Conservation (phyloP, 2,329 filamentous ascomycete genomes). For the Diaporthe eres region DNA sequence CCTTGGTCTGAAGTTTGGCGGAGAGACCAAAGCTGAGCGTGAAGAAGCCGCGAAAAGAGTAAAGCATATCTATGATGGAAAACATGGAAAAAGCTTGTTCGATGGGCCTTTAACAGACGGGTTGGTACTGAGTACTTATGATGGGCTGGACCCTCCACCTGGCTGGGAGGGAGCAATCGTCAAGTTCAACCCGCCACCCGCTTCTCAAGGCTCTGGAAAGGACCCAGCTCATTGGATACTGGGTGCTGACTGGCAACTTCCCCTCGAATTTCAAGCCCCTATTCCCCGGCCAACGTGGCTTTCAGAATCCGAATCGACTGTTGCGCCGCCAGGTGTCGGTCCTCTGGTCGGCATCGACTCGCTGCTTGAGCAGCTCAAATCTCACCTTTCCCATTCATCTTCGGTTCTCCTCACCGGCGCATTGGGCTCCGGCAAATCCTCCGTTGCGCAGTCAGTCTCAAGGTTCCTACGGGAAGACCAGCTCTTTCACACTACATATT, state of each 20-base stretch:
- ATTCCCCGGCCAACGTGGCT: constrained; percentile 75
- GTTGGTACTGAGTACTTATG: constrained; percentile 76
- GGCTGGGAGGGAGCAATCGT: constrained; percentile 89
- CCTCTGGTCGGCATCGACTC: constrained; percentile 89
- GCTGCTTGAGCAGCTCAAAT: constrained; percentile 79
- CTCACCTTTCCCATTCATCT: constrained; percentile 85
- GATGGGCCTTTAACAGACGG: constrained; percentile 92
- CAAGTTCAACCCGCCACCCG: constrained; percentile 76
- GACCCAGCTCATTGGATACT: constrained; percentile 78
- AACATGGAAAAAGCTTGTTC: constrained; percentile 73
- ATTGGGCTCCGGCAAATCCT: constrained; percentile 91
- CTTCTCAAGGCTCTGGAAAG: constrained; percentile 58
- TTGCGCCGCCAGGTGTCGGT: neutral
- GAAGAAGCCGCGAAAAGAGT: constrained; percentile 83
- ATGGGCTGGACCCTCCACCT: constrained; percentile 66
- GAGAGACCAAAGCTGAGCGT: constrained; percentile 85
- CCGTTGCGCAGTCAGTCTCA: constrained; percentile 81
- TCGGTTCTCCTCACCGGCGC: constrained; percentile 92
- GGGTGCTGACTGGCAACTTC: constrained; percentile 80
- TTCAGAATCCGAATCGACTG: constrained; percentile 58
- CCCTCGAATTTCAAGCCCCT: constrained; percentile 82
- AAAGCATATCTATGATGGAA: constrained; percentile 77
- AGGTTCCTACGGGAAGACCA: constrained; percentile 79
- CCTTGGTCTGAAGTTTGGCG: constrained; percentile 85
- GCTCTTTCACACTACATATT: constrained; percentile 87